phyloP scores from a whole-genome alignment of 768 basidiomycete genomes.

The Tulasnella sp. region DNA sequence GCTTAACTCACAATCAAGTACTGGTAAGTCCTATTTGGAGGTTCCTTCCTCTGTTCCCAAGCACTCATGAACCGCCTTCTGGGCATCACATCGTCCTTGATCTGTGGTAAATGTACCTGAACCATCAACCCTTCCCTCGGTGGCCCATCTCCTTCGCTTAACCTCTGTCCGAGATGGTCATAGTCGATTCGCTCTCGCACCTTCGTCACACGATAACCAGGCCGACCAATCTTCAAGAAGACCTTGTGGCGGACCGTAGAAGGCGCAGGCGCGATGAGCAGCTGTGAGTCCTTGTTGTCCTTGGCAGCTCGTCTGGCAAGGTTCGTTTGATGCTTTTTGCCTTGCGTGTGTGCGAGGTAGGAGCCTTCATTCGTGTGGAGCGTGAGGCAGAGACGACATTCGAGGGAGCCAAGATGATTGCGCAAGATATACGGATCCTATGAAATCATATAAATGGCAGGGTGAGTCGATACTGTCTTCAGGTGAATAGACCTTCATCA shows the following conservation, averaged over 20 bases:
- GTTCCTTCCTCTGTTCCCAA: conserved; percentile 93
- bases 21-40: conserved; percentile 92
- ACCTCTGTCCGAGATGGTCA: conserved; percentile 17
- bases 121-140: conserved; percentile 97
- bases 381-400: conserved; percentile 95
- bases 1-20: conserved; percentile 74
- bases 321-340: conserved; percentile 99
- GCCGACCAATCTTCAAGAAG: conserved; percentile 94
- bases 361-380: conserved; percentile 99
- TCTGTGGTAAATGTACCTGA: conserved; percentile 91
- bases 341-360: conserved; percentile 97
- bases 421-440: conserved; percentile 97
- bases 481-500: conserved; percentile 8
- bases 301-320: conserved; percentile 93
- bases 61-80: conserved; percentile 91
- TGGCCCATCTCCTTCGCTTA: conserved; percentile 38
- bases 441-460: too few relatives aligned
- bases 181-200: conserved; percentile 58
- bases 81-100: conserved; percentile 75
- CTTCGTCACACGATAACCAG: conserved; percentile 94
- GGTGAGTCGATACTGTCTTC: not conserved
- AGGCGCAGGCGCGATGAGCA: conserved; percentile 79
- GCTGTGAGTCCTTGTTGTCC: conserved; percentile 86
- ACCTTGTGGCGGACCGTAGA: conserved; percentile 79
- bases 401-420: conserved; percentile 95